Base-by-base conservation (phyloP, 2,329 filamentous ascomycete species). In the Aureobasidium sp. region DNA sequence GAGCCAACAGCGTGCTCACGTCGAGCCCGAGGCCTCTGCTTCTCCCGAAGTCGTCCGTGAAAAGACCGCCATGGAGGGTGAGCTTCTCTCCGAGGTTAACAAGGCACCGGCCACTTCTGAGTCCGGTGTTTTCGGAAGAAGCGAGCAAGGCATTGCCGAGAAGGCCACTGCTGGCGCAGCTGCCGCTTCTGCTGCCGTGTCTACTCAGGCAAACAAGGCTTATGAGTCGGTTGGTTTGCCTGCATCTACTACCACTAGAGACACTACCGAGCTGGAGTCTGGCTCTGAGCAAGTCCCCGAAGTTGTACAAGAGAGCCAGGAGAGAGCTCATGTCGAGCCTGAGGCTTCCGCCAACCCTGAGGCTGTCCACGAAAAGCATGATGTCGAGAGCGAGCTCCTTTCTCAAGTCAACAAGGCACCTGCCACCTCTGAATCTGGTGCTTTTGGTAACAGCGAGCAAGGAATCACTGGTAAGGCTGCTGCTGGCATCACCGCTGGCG, bases 341-440 rank as follows among this genome's bases (percentile, higher is more conserved):
- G 88, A 90, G 71, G 87, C 88, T 9, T 86, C 85, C 66, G 86
- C 81, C 48, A 78, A 84, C 62, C 75, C 83, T 27, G 78, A 82
- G 41, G 87, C 87, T 69, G 68, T 63, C 69, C 74, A 22, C 27
- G 66, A 68, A 31, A 68, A 69, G 66, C 52, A 82, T 63, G 78
- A 81, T 61, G 80, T 90, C 4, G 88, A 91, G 77, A 77, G 84
- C 48, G 87, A 91, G 76, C 80, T 90, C 61, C 81, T 87, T 73
- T 77, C 81, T 12, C 87, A 86, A 74, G 75, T 82, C 55, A 80
- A 84, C 36, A 66, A 71, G 63, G 68, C 67, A 37, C 66, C 68
- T 45, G 62, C 69, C 8, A 67, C 65, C 14, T 63, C 41, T 34
- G 66, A 64, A 37, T 65, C 65, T 25, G 66, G 65, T 39, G 75